These are phyloP conservation scores for Panicum virgatum DNA, from an alignment of 202 grass and related monocot species.

Conservation along the genomic window DNA sequence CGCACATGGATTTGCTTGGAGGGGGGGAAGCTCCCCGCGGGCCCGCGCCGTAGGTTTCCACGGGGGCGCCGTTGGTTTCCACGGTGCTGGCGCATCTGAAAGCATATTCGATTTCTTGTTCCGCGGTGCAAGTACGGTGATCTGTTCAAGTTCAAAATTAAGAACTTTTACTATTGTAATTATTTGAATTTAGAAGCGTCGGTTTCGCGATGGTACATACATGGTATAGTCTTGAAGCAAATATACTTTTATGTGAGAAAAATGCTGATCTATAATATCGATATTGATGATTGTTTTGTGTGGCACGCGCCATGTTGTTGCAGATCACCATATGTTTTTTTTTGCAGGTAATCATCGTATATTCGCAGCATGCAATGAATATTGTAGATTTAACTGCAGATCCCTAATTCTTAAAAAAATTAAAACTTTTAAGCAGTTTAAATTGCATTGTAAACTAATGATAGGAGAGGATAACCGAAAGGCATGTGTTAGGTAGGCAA, in stretches of 20 bases:
- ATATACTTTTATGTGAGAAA: too few relatives aligned
- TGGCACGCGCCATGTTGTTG: too few relatives aligned
- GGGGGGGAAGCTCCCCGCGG: slow-evolving; percentile 11
- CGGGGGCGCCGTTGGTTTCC: neutral
- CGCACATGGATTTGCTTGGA: slow-evolving; percentile 1
- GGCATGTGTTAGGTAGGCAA: neutral
- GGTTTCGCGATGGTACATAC: too few relatives aligned
- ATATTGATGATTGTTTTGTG: too few relatives aligned
- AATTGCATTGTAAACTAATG: too few relatives aligned
- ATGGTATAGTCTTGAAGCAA: too few relatives aligned
- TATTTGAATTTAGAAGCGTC: too few relatives aligned
- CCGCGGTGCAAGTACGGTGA: neutral
- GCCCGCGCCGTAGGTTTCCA: neutral
- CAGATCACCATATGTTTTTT: too few relatives aligned
- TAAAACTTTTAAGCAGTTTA: too few relatives aligned
- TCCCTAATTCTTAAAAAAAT: neutral
- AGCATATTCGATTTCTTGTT: slow-evolving; percentile 15
- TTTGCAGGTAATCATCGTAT: neutral
- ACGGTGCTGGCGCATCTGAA: neutral
- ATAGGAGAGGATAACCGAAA: neutral
- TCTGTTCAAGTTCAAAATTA: too few relatives aligned
- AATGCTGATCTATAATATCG: too few relatives aligned
- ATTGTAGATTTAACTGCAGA: neutral
- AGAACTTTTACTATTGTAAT: too few relatives aligned
- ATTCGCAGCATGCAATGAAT: neutral